Conservation (phyloP, 2,329 filamentous ascomycete species). For the Malbranchea cinnamomea region DNA sequence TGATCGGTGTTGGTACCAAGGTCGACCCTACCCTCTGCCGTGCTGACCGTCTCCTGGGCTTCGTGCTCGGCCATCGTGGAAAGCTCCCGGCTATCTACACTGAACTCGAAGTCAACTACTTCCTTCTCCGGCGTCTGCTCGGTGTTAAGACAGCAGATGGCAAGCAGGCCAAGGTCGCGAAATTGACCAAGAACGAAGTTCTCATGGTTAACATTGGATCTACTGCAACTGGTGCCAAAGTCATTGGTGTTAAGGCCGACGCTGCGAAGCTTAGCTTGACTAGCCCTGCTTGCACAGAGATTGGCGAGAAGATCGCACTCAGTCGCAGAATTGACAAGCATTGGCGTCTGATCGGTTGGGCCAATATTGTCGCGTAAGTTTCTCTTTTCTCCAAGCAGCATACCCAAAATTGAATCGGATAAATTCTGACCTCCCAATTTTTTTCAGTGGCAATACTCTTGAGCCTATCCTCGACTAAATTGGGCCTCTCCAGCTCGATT, state of each 20-base stretch:
- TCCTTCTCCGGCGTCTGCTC: constrained; percentile 81
- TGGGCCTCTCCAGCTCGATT: constrained; percentile 1
- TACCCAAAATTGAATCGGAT: constrained; percentile 2
- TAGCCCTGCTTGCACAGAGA: constrained; percentile 87
- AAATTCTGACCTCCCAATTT: constrained; percentile 5
- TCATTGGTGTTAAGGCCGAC: constrained; percentile 93
- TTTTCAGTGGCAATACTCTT: constrained; percentile 30
- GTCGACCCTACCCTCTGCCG: constrained; percentile 96
- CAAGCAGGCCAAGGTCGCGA: constrained; percentile 98
- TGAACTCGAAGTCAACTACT: constrained; percentile 99
- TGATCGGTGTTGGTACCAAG: constrained; percentile 95
- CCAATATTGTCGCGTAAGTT: constrained; percentile 52
- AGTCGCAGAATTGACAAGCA: constrained; percentile 97
- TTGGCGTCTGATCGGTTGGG: constrained; percentile 91
- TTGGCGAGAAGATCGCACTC: constrained; percentile 95
- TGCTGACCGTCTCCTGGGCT: constrained; percentile 96
- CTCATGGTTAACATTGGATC: constrained; percentile 99
- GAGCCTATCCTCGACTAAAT: constrained; percentile 29
- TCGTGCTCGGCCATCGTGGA: constrained; percentile 90
- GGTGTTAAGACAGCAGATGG: constrained; percentile 96
- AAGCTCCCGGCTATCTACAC: constrained; percentile 92
- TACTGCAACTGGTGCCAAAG: constrained; percentile 93
- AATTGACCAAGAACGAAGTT: constrained; percentile 95
- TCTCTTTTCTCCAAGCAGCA: constrained; percentile 1
- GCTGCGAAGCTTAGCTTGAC: constrained; percentile 89